Conservation (phyloP, 345 rosid genomes). For the Rhodomyrtus tomentosa region DNA sequence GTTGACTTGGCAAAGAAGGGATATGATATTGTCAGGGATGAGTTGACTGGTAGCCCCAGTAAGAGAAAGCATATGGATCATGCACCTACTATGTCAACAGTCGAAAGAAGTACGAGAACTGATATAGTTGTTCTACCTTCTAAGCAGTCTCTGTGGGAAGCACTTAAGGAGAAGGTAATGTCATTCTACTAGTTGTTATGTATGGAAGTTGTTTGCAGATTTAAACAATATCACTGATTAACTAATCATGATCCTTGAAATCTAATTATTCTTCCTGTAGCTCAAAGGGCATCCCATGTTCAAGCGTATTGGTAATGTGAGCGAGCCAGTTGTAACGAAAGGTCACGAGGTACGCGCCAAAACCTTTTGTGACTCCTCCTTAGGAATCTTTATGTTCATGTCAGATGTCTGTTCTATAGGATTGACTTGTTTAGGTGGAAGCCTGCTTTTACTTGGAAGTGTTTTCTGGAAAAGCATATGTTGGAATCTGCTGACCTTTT, state of each 20-base stretch:
- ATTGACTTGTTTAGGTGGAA: neutral
- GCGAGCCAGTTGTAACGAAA: conserved; percentile 85
- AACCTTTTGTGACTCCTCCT: neutral
- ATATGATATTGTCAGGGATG: conserved; percentile 80
- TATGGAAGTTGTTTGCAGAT: neutral
- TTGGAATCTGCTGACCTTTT: neutral
- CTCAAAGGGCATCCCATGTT: conserved; percentile 64
- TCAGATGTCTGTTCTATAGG: neutral
- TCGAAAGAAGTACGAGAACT: conserved; percentile 70
- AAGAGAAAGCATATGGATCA: conserved; percentile 76
- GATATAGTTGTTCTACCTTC: conserved; percentile 54
- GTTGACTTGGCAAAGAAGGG: conserved; percentile 80
- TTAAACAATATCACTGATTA: neutral
- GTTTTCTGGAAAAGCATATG: neutral
- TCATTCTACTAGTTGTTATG: neutral
- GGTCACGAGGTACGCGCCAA: conserved; percentile 65
- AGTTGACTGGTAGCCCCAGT: conserved; percentile 49
- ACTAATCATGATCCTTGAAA: neutral
- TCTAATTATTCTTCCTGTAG: conserved; percentile 16
- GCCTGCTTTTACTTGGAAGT: neutral
- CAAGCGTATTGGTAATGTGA: conserved; percentile 52
- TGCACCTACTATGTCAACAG: conserved; percentile 55
- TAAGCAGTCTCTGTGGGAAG: conserved; percentile 64
- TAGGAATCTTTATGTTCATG: neutral
- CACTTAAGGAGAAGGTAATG: conserved; percentile 50